These are phyloP conservation scores for Camellia granthamiana DNA, from an alignment of 148 eudicot species.

Conservation along the genomic window DNA sequence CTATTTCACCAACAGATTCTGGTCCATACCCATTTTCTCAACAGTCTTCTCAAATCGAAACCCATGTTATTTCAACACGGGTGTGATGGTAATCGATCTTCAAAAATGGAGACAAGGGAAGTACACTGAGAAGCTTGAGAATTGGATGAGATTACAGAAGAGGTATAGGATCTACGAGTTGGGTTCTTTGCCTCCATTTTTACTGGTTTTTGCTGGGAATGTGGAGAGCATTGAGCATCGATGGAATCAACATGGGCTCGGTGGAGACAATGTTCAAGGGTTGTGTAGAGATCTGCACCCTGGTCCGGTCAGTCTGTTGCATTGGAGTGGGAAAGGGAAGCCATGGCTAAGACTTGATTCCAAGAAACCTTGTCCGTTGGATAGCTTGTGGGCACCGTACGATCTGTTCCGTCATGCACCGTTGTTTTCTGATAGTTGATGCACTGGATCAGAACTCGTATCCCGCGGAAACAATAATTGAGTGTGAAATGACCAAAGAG, in stretches of 20 bases:
- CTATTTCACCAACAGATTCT: conserved; percentile 21
- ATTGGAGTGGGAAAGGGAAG: too few relatives aligned
- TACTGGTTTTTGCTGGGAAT: conserved; percentile 22
- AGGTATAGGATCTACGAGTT: background rate
- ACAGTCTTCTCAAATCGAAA: conserved; percentile 14
- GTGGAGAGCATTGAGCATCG: conserved; percentile 18
- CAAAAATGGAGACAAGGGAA: conserved; percentile 17
- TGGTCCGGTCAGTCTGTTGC: conserved; percentile 5
- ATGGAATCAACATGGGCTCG: conserved; percentile 7
- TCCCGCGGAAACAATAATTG: too few relatives aligned
- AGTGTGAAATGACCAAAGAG: background rate
- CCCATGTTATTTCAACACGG: conserved; percentile 7
- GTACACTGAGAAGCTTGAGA: conserved; percentile 18
- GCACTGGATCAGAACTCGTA: background rate
- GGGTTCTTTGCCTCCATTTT: conserved; percentile 12
- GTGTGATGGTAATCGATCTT: too few relatives aligned
- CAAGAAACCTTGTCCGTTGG: conserved; percentile 23
- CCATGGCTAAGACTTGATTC: conserved; percentile 22
- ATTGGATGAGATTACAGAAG: conserved; percentile 25
- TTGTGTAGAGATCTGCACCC: conserved; percentile 22
- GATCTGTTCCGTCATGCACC: conserved; percentile 20
- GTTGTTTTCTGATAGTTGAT: conserved; percentile 20
- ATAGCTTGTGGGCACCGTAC: conserved; percentile 24
- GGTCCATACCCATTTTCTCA: conserved; percentile 19
- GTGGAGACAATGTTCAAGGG: conserved; percentile 16